A percentile compares a stretch with the other conserved stretches of the same genome.
phyloP scores from a whole-genome alignment of 1,284 basidiomycete species.

The Tilletiopsis washingtonensis region DNA sequence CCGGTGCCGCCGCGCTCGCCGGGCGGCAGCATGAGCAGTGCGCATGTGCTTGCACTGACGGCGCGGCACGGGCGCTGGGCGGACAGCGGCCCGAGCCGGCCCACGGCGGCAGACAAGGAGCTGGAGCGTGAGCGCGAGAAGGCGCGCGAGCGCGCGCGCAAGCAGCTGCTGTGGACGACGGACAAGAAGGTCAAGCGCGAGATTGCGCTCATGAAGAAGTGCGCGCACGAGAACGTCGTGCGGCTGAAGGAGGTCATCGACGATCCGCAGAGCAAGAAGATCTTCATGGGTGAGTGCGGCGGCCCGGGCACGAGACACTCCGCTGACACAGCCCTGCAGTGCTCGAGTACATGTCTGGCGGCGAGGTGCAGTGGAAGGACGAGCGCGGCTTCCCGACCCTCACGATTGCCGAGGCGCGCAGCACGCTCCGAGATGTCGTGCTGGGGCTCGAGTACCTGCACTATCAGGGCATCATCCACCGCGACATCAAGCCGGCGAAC shows the following conservation, averaged over 20 bases:
- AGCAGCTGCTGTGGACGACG: slow-evolving; percentile 37
- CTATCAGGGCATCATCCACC: slow-evolving; percentile 94
- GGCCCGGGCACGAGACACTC: not conserved
- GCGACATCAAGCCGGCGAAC: slow-evolving; percentile 98
- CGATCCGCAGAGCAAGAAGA: slow-evolving; percentile 77
- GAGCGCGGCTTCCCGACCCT: slow-evolving; percentile 57
- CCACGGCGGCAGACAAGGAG: slow-evolving; percentile 15
- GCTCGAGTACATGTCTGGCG: slow-evolving; percentile 90
- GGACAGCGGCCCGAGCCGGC: slow-evolving; percentile 6
- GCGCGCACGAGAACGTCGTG: slow-evolving; percentile 80
- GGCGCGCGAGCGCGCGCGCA: slow-evolving; percentile 25
- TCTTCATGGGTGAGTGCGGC: slow-evolving; percentile 73
- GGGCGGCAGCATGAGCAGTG: not conserved
- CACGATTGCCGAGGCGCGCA: slow-evolving; percentile 70
- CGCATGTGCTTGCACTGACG: not conserved
- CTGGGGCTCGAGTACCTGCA: slow-evolving; percentile 91
- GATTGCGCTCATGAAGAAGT: slow-evolving; percentile 96
- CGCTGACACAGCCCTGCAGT: slow-evolving; percentile 52
- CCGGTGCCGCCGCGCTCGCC: not conserved
- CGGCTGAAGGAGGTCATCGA: slow-evolving; percentile 90
- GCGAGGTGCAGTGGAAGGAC: slow-evolving; percentile 80
- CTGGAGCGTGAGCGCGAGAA: slow-evolving; percentile 21
- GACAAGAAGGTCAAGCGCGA: slow-evolving; percentile 50
- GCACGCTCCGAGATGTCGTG: slow-evolving; percentile 83
- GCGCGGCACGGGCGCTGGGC: slow-evolving; percentile 12